phyloP scores from a whole-genome alignment of 192 early-diverging fungal genomes.

The Coemansia sp. region DNA sequence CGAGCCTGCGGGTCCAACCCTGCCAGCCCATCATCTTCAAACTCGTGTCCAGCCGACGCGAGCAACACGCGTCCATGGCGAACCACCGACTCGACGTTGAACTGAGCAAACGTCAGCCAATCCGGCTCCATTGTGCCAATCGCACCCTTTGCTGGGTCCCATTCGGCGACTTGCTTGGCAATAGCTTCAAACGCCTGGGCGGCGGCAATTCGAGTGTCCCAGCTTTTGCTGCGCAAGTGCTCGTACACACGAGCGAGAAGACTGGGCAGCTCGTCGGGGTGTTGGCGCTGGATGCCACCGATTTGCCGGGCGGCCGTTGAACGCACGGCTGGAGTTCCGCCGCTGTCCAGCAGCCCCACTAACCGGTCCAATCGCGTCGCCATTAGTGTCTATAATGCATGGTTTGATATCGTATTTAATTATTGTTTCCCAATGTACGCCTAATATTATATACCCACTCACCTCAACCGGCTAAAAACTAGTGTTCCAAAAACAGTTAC shows the following conservation, averaged over 20 bases:
- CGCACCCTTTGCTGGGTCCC: constrained; percentile 61
- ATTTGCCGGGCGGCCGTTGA: constrained; percentile 92
- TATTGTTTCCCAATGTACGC: not conserved
- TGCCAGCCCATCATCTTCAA: constrained; percentile 72
- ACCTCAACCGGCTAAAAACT: not conserved
- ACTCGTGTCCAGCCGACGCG: constrained; percentile 88
- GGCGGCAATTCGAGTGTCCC: constrained; percentile 96
- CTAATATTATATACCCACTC: too few relatives aligned
- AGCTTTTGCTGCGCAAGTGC: constrained; percentile 82
- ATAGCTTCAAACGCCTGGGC: constrained; percentile 89
- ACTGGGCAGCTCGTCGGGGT: constrained; percentile 88
- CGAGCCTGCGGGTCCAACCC: constrained; percentile 82
- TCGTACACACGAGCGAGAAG: constrained; percentile 64
- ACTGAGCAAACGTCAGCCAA: constrained; percentile 72
- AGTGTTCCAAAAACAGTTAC: not conserved
- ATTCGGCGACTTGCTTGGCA: constrained; percentile 82
- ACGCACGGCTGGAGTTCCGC: constrained; percentile 83
- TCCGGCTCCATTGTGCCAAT: constrained; percentile 34
- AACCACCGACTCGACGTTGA: constrained; percentile 83
- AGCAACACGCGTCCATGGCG: constrained; percentile 75
- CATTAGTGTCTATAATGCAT: constrained; percentile 17
- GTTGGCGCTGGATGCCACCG: constrained; percentile 90
- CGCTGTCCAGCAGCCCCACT: constrained; percentile 89
- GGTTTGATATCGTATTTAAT: not conserved
- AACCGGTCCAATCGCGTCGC: constrained; percentile 85